Base-by-base conservation (phyloP, 2,329 filamentous ascomycete genomes). In the Venturia oleaginea region DNA sequence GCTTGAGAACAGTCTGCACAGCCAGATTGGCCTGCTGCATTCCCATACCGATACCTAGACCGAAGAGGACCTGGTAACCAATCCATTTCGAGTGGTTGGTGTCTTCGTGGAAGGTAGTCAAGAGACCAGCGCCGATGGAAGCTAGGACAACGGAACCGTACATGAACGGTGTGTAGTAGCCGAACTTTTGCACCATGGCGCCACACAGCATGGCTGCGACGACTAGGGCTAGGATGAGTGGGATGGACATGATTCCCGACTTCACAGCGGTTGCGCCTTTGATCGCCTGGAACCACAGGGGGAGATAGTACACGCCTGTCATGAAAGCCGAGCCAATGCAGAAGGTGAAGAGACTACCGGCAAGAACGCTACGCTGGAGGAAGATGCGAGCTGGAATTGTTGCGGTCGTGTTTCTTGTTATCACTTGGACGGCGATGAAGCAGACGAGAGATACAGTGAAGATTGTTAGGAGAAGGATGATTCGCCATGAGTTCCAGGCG, bases 221-320 rank as follows among this genome's bases (percentile, higher is more conserved):
- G 43, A 71, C 62, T 66, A 77, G 65, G 66, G 71, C 64, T 65
- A 76, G 72, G 66, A 78, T 72, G 62, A 78, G 72, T 3, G 77
- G 77, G 1, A 75, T 22, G 60, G 70, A 69, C 68, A 72, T 66
- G 64, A 72, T 70, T 17, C 73, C 75, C 24, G 74, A 74, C 19
- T 71, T 68, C 34, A 76, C 72, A 19, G 78, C 75, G 2, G 72
- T 72, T 4, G 74, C 75, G 24, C 73, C 70, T 68, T 78, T 77
- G 64, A 76, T 75, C 51, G 76, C 74, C 69, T 80, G 78, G 70
- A 80, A 79, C 67, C 76, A 76, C 62, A 76, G 72, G 34, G 65
- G 74, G 67, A 55, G 72, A 67, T 65, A 75, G 37, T 40, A 73
- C 17, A 22, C 72, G 5, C 24, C 24, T 5, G 48, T 46, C 24